These are phyloP conservation scores for Phialophora tarda DNA, from an alignment of 2,329 filamentous ascomycete genomes.

Conservation along the genomic window DNA sequence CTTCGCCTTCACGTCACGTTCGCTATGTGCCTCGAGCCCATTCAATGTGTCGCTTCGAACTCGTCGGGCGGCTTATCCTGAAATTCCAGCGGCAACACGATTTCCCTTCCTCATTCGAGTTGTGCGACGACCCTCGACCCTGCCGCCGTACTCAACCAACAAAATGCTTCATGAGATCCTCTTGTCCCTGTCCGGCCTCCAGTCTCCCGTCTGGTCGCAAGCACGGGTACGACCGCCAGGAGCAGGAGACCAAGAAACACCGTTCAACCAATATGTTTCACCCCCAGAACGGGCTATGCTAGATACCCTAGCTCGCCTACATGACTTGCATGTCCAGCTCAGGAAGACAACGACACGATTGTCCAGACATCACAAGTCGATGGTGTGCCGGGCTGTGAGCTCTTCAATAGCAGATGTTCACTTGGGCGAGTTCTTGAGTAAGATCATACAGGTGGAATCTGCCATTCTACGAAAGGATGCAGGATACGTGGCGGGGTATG, in stretches of 20 bases:
- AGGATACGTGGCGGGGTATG: slow-evolving; percentile 83
- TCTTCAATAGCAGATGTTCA: slow-evolving; percentile 76
- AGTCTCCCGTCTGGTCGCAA: slow-evolving; percentile 71
- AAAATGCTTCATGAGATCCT: slow-evolving; percentile 97
- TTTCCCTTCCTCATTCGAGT: slow-evolving; percentile 20
- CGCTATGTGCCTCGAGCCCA: slow-evolving; percentile 23
- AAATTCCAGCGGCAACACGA: slow-evolving; percentile 48
- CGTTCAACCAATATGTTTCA: slow-evolving; percentile 62
- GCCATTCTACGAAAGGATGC: slow-evolving; percentile 77
- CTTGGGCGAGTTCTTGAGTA: slow-evolving; percentile 78
- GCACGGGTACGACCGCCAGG: slow-evolving; percentile 51
- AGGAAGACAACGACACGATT: slow-evolving; percentile 70
- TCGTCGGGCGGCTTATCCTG: slow-evolving; percentile 51
- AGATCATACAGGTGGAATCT: slow-evolving; percentile 82
- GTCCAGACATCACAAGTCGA: slow-evolving; percentile 73
- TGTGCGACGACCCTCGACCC: slow-evolving; percentile 26
- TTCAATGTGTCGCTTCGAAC: slow-evolving; percentile 55
- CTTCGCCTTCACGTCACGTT: slow-evolving; percentile 8
- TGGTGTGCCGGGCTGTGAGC: slow-evolving; percentile 85
- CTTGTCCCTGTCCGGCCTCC: slow-evolving; percentile 91
- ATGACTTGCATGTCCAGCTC: slow-evolving; percentile 75
- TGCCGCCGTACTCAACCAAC: slow-evolving; percentile 18
- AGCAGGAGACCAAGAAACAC: slow-evolving; percentile 55
- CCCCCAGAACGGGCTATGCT: slow-evolving; percentile 84
- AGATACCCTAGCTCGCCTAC: slow-evolving; percentile 75